Evolutionary conservation across 352 stramenopile species (phyloP), one percentile per base, ranked within the genome.

Genomic region (Pythium apleroticum): DNA sequence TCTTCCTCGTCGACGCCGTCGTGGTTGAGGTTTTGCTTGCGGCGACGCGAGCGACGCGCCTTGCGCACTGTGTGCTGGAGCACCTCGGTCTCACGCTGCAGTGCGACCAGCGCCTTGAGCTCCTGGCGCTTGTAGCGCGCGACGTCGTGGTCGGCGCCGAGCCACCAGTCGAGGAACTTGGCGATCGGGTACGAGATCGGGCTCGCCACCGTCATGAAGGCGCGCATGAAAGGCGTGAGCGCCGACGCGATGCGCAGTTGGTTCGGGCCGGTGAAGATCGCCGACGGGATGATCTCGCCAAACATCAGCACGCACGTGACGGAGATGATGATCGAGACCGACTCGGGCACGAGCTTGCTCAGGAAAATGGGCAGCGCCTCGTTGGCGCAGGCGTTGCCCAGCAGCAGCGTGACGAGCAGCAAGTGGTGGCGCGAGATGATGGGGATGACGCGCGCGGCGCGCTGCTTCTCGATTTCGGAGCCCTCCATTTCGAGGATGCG

Each of bases 261-360:
- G 67, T 97, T 85, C 8, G 93, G 94, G 0, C 96, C 95, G 2
- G 95, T 99, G 65, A 99, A 99, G 6, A 99, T 72, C 0, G 96
- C 96, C 1, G 83, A 96, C 12, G 96, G 96, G 19, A 99, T 78
- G 63, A 99, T 98, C 68, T 99, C 97, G 8, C 96, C 96, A 73
- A 98, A 98, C 28, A 99, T 66, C 19, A 99, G 75, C 30, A 99
- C 91, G 20, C 96, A 86, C 0, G 93, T 98, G 3, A 99, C 95
- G 4, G 93, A 98, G n/a, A 98, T 73, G n/a, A 98, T 68, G 66
- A 99, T 94, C 12, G 96, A 97, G 14, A 96, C 65, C 24, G 77
- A 75, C 56, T 94, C 79, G 0, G 90, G 77, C 37, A 98, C 76
- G 43, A 98, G 60, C 46, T 90, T 81, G 72, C 96, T 95, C 50